These are phyloP conservation scores for Xylaria multiplex DNA, from an alignment of 2,329 filamentous ascomycete species.

Conservation along the genomic window DNA sequence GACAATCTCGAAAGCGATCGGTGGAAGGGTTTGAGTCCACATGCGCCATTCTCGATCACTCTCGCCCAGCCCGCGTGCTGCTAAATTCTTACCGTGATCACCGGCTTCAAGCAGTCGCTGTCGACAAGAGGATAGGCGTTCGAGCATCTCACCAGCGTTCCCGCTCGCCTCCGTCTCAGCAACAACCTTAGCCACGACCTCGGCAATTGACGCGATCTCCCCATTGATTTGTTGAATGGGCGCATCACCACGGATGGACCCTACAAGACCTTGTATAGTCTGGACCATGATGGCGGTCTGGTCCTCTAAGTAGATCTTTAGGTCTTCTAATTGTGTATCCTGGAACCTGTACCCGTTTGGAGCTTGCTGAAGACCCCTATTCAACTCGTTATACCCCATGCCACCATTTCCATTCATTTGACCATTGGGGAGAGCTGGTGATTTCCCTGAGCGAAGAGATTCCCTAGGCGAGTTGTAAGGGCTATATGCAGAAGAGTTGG, in stretches of 20 bases:
- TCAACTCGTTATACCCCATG: constrained; percentile 44
- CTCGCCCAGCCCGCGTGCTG: constrained; percentile 60
- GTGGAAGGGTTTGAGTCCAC: constrained; percentile 78
- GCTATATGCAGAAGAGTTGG: constrained; percentile 79
- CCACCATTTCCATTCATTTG: constrained; percentile 53
- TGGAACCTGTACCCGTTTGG: constrained; percentile 54
- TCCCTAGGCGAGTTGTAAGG: constrained; percentile 74
- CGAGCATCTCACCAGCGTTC: constrained; percentile 62
- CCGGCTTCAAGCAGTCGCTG: constrained; percentile 72
- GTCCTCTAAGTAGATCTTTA: constrained; percentile 81
- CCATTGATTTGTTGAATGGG: constrained; percentile 71
- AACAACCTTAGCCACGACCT: constrained; percentile 76
- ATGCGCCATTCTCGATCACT: constrained; percentile 67
- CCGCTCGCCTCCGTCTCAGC: constrained; percentile 69
- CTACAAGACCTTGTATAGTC: constrained; percentile 83
- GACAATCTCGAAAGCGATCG: constrained; percentile 87
- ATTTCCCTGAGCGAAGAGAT: constrained; percentile 57
- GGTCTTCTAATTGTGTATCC: constrained; percentile 59
- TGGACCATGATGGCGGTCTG: constrained; percentile 82
- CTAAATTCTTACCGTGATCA: constrained; percentile 69
- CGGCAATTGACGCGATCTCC: constrained; percentile 77
- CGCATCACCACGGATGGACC: constrained; percentile 73
- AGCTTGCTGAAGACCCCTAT: constrained; percentile 50
- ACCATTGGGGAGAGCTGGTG: constrained; percentile 44
- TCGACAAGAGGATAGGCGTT: constrained; percentile 70